phyloP scores from a whole-genome alignment of 129 eudicot genomes.

The Centella asiatica region DNA sequence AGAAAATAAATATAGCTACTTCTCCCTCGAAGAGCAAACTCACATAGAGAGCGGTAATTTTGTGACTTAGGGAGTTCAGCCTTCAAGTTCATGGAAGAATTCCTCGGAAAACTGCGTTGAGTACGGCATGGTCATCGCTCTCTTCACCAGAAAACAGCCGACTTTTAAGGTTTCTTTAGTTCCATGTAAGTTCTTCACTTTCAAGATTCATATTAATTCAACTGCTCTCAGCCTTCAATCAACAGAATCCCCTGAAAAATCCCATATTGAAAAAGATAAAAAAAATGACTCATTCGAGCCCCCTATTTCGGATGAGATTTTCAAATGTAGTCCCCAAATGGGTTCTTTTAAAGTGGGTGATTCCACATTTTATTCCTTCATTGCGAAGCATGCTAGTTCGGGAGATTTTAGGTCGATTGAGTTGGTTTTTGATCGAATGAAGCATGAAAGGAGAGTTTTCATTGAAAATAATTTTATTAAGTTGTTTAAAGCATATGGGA shows the following conservation, averaged over 20 bases:
- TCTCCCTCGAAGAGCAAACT: too few relatives aligned
- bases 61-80: too few relatives aligned
- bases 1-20: too few relatives aligned
- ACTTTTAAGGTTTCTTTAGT: conserved; percentile 18
- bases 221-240: conserved; percentile 19
- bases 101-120: conserved; percentile 13
- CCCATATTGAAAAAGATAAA: not conserved
- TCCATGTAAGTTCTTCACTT: conserved; percentile 29
- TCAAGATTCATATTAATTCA: conserved; percentile 16
- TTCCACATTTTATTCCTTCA: conserved; percentile 65
- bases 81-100: not conserved
- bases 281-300: conserved; percentile 3
- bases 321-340: conserved; percentile 32
- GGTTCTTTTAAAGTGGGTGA: conserved; percentile 79
- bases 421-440: conserved; percentile 59
- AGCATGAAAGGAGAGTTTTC: conserved; percentile 49
- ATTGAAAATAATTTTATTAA: conserved; percentile 57
- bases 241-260: conserved; percentile 14
- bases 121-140: conserved; percentile 34
- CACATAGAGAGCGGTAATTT: too few relatives aligned
- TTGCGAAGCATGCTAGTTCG: conserved; percentile 42
- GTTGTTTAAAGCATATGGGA: conserved; percentile 66
- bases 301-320: conserved; percentile 44
- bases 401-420: conserved; percentile 69
- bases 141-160: conserved; percentile 26